Evolutionary conservation across 371 early-diverging fungal species (phyloP).

Genomic region (Coemansia sp.): DNA sequence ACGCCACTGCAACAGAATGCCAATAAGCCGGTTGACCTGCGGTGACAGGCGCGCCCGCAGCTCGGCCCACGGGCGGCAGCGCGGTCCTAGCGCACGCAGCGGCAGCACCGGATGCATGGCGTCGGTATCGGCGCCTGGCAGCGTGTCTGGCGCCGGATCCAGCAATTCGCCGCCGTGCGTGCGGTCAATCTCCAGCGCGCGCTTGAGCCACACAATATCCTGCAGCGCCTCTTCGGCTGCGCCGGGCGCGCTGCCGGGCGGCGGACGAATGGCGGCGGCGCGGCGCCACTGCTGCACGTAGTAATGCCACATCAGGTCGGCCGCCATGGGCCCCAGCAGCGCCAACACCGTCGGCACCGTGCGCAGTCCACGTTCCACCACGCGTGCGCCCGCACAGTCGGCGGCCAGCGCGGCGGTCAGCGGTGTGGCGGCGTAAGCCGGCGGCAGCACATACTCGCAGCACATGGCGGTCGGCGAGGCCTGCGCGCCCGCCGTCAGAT

Average conservation of each 20-base stretch:
- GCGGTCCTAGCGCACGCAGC: conserved; percentile 3
- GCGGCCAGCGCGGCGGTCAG: conserved; percentile 53
- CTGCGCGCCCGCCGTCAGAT: conserved; percentile 24
- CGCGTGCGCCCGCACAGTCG: conserved; percentile 47
- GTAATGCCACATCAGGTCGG: conserved; percentile 51
- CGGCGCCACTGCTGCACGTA: conserved; percentile 41
- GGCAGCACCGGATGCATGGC: conserved; percentile 25
- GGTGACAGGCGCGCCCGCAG: conserved; percentile 55
- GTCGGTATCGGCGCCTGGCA: not conserved
- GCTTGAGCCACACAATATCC: conserved; percentile 19
- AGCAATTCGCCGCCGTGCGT: conserved; percentile 12
- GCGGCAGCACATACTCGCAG: conserved; percentile 55
- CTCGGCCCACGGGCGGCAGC: conserved; percentile 34
- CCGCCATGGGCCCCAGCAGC: conserved; percentile 43
- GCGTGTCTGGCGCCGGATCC: not conserved
- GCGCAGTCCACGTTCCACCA: conserved; percentile 51
- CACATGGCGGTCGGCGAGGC: conserved; percentile 38
- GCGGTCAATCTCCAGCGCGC: conserved; percentile 29
- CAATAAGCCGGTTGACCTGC: conserved; percentile 62
- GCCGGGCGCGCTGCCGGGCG: conserved; percentile 2
- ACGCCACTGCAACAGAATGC: conserved; percentile 53
- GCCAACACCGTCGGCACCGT: conserved; percentile 30
- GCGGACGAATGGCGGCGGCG: conserved; percentile 22
- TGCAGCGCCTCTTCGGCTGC: conserved; percentile 7
- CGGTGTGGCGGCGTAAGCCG: conserved; percentile 48